phyloP scores from a whole-genome alignment of 2,329 filamentous ascomycete genomes.

The Coniochaeta sp. region DNA sequence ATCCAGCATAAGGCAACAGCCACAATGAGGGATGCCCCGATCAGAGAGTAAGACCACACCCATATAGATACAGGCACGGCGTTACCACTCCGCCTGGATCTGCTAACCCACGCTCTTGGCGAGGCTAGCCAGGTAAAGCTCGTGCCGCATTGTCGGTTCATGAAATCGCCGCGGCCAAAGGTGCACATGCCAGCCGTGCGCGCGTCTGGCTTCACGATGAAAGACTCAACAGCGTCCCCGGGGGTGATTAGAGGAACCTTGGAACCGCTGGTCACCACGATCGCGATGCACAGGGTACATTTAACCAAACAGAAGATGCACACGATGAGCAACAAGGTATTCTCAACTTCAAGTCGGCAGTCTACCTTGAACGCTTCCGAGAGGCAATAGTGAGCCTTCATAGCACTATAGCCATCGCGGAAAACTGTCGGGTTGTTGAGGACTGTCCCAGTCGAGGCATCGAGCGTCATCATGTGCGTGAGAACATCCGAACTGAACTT shows the following conservation, averaged over 20 bases:
- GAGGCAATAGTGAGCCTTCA: neutral
- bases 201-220: neutral
- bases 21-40: neutral
- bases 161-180: neutral
- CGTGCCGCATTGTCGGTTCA: neutral
- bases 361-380: neutral
- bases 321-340: neutral
- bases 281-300: neutral
- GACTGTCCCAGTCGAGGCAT: neutral
- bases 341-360: neutral
- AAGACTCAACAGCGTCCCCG: neutral
- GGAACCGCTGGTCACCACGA: neutral
- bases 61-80: neutral
- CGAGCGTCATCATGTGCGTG: neutral
- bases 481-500: neutral
- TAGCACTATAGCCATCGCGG: neutral
- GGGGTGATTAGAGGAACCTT: neutral
- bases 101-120: neutral
- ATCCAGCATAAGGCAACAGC: neutral
- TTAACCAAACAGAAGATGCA: neutral
- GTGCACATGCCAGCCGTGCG: neutral
- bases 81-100: neutral
- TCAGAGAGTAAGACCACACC: neutral
- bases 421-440: neutral
- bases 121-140: neutral